Base-by-base conservation (phyloP, 129 eudicot species). In the Mikania micrantha region DNA sequence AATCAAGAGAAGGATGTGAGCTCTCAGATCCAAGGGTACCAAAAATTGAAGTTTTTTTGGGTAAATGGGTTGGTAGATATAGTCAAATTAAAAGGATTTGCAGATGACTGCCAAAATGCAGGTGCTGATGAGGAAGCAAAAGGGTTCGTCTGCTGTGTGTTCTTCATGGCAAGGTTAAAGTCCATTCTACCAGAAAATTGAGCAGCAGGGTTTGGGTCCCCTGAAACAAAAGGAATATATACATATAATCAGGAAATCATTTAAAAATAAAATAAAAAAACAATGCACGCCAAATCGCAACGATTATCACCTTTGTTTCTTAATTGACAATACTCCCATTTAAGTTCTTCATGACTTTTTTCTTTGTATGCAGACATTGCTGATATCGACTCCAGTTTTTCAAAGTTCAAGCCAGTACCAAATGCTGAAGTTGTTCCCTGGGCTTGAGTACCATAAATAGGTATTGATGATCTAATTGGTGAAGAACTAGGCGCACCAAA, bases 271-370 rank as follows among this genome's bases (percentile, higher is more conserved):
- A 8, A 35, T 0, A 15, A 41, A 35, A 28, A 34, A 2, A 69
- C 16, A 15, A 25, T 57, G 29, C 5, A 12, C 3, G 44, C 0
- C 41, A 50, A n/a, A 35, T 54, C 29, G 70, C 29, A 48, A 71
- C 34, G 16, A 50, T 6, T 48, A 54, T 34, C 66, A 90, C 99
- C 97, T 90, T 94, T 94, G 72, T 94, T 97, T 59, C 95, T 93
- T 53, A 38, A 62, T 71, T 94, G 99, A 81, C 87, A 87, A 74
- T 94, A 97, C 78, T 94, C 99, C 99, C 99, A 94, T 68, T 97
- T 83, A 40, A 94, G 88, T 75, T 94, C 99, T 76, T 94, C 99
- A 15, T 89, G 96, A 80, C 90, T 84, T 75, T 89, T 94, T 7
- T 89, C 97, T 81, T 89, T 94, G 87, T 89, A 87, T 49, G 77